phyloP scores from a whole-genome alignment of 2,329 filamentous ascomycete species.

The Epichloe bromicola region DNA sequence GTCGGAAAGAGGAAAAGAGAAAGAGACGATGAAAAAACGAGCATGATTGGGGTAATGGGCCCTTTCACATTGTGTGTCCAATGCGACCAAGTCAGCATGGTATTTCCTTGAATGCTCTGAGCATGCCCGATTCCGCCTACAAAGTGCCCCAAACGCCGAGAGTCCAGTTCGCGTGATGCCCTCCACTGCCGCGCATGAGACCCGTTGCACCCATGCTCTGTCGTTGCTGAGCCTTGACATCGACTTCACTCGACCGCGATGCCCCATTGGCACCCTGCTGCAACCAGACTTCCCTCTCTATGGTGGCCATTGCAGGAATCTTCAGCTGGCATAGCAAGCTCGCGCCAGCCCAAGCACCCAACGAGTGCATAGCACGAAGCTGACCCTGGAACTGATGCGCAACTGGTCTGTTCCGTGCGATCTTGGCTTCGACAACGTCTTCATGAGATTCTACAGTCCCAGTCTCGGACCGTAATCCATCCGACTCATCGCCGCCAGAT shows the following conservation, averaged over 20 bases:
- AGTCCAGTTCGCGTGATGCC: slow-evolving; percentile 42
- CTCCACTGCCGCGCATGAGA: slow-evolving; percentile 24
- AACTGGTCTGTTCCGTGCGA: slow-evolving; percentile 20
- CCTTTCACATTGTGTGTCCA: no score
- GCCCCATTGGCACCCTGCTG: slow-evolving; percentile 54
- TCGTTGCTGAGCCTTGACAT: slow-evolving; percentile 43
- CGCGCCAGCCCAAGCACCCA: slow-evolving; percentile 64
- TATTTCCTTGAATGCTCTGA: not conserved
- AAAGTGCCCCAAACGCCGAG: slow-evolving; percentile 47
- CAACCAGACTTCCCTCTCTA: slow-evolving; percentile 60
- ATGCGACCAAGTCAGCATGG: not conserved
- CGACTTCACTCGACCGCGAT: slow-evolving; percentile 44
- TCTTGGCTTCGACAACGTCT: slow-evolving; percentile 24
- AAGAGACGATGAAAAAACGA: not conserved
- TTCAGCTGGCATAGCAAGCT: slow-evolving; percentile 58
- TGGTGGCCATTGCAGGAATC: slow-evolving; percentile 52
- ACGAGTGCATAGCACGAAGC: slow-evolving; percentile 52
- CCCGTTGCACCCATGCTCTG: slow-evolving; percentile 51
- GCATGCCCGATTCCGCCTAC: slow-evolving; percentile 13
- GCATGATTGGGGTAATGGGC: no score
- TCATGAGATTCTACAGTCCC: slow-evolving; percentile 14
- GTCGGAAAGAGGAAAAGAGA: not conserved
- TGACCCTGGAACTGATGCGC: slow-evolving; percentile 39
- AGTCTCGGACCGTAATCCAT: slow-evolving; percentile 10
- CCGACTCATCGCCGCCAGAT: slow-evolving; percentile 12